These are phyloP conservation scores for Huntiella abstrusa DNA, from an alignment of 2,329 filamentous ascomycete species.

Conservation along the genomic window DNA sequence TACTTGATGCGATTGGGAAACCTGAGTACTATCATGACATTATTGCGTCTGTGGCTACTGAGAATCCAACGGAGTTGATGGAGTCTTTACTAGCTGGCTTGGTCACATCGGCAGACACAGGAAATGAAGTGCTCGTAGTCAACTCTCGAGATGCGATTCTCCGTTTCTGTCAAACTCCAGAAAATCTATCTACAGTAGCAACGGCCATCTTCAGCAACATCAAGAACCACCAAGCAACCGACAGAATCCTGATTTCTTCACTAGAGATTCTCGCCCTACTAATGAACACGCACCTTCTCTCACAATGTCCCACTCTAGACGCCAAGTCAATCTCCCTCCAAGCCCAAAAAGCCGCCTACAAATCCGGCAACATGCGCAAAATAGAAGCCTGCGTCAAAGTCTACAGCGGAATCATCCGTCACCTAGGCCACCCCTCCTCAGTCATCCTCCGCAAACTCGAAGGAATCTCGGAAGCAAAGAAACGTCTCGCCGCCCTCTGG, in stretches of 20 bases:
- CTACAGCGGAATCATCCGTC: slow-evolving; percentile 48
- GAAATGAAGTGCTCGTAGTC: slow-evolving; percentile 56
- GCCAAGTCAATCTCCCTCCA: slow-evolving; percentile 44
- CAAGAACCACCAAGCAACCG: slow-evolving; percentile 33
- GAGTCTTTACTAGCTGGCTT: slow-evolving; percentile 43
- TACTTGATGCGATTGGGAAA: slow-evolving; percentile 28
- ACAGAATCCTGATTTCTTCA: slow-evolving; percentile 55
- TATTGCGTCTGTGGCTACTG: slow-evolving; percentile 20
- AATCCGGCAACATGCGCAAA: slow-evolving; percentile 64
- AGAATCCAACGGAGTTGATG: slow-evolving; percentile 23
- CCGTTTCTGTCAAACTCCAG: slow-evolving; percentile 13
- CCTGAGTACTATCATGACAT: slow-evolving; percentile 19
- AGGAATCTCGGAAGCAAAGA: slow-evolving; percentile 33
- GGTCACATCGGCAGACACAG: slow-evolving; percentile 57
- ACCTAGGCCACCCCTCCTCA: slow-evolving; percentile 12
- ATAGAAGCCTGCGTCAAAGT: slow-evolving; percentile 63
- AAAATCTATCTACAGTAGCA: slow-evolving; percentile 25
- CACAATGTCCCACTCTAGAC: slow-evolving; percentile 21
- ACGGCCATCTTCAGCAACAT: slow-evolving; percentile 37
- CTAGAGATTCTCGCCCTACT: slow-evolving; percentile 65
- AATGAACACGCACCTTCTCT: slow-evolving; percentile 40
- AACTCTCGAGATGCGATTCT: slow-evolving; percentile 47
- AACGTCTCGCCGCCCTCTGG: slow-evolving; percentile 54
- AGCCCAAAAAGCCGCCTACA: slow-evolving; percentile 64
- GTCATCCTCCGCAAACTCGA: slow-evolving; percentile 12